phyloP scores from a whole-genome alignment of 2,329 filamentous ascomycete genomes.

The Sporothrix phasma region DNA sequence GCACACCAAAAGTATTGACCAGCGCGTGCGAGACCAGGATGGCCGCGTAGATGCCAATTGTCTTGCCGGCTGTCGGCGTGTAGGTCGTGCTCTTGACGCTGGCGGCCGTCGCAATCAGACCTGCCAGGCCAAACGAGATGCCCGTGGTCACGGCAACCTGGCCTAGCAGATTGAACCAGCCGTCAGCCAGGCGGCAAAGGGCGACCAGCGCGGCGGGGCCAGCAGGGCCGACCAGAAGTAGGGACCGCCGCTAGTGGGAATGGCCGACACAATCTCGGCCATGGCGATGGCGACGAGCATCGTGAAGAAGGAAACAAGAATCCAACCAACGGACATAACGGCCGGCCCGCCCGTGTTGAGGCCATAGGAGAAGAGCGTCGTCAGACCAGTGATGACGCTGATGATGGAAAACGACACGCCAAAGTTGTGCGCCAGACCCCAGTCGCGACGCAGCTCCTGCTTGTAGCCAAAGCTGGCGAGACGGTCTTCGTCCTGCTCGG shows the following conservation, averaged over 20 bases:
- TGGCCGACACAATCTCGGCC: constrained; percentile 50
- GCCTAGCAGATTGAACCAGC: constrained; percentile 34
- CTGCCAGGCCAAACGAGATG: constrained; percentile 33
- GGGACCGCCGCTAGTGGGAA: constrained; percentile 47
- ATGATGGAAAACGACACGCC: constrained; percentile 54
- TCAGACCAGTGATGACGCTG: constrained; percentile 50
- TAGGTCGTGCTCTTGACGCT: constrained; percentile 29
- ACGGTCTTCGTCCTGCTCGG: constrained; percentile 38
- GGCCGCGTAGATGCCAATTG: constrained; percentile 50
- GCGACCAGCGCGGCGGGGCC: constrained; percentile 35
- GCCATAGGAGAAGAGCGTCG: constrained; percentile 48
- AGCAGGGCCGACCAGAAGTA: constrained; percentile 53
- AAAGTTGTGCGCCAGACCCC: constrained; percentile 50
- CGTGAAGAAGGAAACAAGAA: constrained; percentile 45
- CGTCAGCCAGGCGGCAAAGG: constrained; percentile 33
- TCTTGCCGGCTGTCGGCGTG: constrained; percentile 35
- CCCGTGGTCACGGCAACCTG: constrained; percentile 35
- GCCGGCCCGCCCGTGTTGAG: constrained; percentile 44
- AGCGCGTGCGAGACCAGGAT: constrained; percentile 44
- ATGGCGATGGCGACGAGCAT: constrained; percentile 44
- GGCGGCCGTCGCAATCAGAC: constrained; percentile 29
- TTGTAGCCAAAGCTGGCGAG: constrained; percentile 50
- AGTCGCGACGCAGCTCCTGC: constrained; percentile 48
- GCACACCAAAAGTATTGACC: constrained; percentile 49
- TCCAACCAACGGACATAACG: constrained; percentile 47